Conservation (phyloP, 2,329 filamentous ascomycete species). For the Nigrospora oryzae region DNA sequence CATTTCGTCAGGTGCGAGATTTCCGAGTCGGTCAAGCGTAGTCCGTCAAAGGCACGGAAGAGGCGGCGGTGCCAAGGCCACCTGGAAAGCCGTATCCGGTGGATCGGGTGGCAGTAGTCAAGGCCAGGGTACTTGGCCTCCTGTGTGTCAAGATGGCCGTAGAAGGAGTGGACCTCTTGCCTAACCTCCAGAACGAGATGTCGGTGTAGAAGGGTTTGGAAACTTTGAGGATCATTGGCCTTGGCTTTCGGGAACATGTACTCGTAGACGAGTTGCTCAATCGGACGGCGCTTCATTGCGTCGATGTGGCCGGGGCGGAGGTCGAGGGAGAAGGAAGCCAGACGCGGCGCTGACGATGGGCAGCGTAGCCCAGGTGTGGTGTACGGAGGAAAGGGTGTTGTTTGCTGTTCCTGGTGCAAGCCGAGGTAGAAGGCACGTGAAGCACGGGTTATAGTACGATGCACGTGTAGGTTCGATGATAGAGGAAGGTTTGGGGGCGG, state of each 20-base stretch:
- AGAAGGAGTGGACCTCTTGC: constrained; percentile 70
- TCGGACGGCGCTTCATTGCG: constrained; percentile 62
- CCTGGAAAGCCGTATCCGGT: constrained; percentile 68
- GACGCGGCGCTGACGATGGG: too few relatives aligned
- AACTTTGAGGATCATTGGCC: constrained; percentile 60
- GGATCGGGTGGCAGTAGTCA: constrained; percentile 65
- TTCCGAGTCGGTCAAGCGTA: constrained; percentile 61
- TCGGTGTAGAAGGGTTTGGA: constrained; percentile 60
- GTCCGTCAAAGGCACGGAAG: constrained; percentile 65
- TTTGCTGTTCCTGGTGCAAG: too few relatives aligned
- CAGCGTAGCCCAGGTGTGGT: too few relatives aligned
- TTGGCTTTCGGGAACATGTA: constrained; percentile 63
- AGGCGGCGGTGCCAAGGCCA: constrained; percentile 70
- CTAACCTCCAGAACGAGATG: constrained; percentile 70
- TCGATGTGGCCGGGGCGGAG: background rate
- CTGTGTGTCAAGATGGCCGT: constrained; percentile 68
- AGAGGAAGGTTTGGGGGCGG: too few relatives aligned
- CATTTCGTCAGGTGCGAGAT: constrained; percentile 68
- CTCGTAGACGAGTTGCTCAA: constrained; percentile 68
- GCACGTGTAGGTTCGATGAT: too few relatives aligned
- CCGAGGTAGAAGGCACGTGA: too few relatives aligned
- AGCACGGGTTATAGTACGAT: too few relatives aligned
- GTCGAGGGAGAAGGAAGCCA: too few relatives aligned
- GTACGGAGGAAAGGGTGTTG: too few relatives aligned
- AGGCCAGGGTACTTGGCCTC: constrained; percentile 77